These are phyloP conservation scores for Coemansia sp. DNA, from an alignment of 192 early-diverging fungal species.

Conservation along the genomic window DNA sequence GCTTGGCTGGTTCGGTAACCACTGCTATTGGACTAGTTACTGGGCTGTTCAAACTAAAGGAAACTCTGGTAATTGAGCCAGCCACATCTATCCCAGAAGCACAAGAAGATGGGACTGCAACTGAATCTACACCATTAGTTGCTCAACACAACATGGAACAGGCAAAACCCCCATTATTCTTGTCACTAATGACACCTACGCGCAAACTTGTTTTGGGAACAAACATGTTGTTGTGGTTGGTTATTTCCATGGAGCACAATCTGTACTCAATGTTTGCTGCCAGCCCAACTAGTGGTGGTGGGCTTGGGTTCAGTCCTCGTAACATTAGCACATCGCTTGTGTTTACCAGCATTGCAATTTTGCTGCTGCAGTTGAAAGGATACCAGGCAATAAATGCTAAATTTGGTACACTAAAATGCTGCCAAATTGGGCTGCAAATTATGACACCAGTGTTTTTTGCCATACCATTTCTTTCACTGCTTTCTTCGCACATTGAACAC, in stretches of 20 bases:
- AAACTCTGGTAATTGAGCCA: slow-evolving; percentile 29
- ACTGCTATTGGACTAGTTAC: slow-evolving; percentile 60
- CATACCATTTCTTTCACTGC: slow-evolving; percentile 11
- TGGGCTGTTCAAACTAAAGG: slow-evolving; percentile 61
- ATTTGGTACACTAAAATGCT: slow-evolving; percentile 22
- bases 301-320: slow-evolving; percentile 52
- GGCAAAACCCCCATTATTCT: not conserved
- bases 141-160: not conserved
- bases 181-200: slow-evolving; percentile 21
- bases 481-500: not conserved
- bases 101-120: not conserved
- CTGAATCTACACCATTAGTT: slow-evolving; percentile 13
- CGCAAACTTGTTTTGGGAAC: slow-evolving; percentile 18
- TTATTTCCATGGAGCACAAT: slow-evolving; percentile 22
- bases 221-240: slow-evolving; percentile 25
- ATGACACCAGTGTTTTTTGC: slow-evolving; percentile 5
- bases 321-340: slow-evolving; percentile 55
- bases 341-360: slow-evolving; percentile 28
- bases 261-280: slow-evolving; percentile 50
- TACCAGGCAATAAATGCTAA: slow-evolving; percentile 46
- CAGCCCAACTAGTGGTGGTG: slow-evolving; percentile 36
- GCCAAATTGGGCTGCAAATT: not conserved
- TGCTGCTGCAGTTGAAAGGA: slow-evolving; percentile 53
- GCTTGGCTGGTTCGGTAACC: slow-evolving; percentile 63
- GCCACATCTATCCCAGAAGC: not conserved